Conservation (phyloP, 257 asterid genomes). For the Solanum appendiculatum region DNA sequence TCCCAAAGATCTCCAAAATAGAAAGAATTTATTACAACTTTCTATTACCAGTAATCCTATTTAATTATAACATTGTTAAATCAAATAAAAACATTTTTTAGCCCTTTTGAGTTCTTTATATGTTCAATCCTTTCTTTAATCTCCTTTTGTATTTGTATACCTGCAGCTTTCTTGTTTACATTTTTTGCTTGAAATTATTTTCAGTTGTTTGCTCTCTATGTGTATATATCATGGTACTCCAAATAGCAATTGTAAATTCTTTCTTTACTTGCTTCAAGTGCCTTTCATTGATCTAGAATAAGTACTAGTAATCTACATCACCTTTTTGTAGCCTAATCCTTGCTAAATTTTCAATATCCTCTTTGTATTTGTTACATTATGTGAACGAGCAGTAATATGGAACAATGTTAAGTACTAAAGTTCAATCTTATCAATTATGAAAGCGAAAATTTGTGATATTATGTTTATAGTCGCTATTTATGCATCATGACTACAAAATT, state of each 20-base stretch:
- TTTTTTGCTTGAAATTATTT: not conserved
- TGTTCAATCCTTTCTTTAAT: not conserved
- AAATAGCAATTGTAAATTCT: too few species aligned
- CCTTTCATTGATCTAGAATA: not conserved
- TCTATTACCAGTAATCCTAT: not conserved
- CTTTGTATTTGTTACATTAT: too few species aligned
- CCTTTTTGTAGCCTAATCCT: not conserved
- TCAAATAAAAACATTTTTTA: not conserved
- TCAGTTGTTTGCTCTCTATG: not conserved
- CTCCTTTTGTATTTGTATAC: not conserved
- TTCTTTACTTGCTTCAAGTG: not conserved
- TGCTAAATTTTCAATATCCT: not conserved
- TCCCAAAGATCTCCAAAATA: not conserved
- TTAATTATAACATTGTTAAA: too few species aligned
- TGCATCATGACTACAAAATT: not conserved
- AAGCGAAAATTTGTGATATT: too few species aligned
- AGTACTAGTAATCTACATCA: not conserved
- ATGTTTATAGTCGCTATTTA: not conserved
- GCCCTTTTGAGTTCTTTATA: not conserved
- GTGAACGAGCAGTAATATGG: not conserved
- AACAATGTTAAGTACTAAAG: not conserved
- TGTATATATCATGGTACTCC: not conserved
- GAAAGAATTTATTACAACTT: too few species aligned
- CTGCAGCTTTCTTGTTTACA: not conserved
- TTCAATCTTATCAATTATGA: not conserved